Percentiles rank a stretch among this genome's conserved stretches.
Evolutionary conservation across 805 yeast species (phyloP).

Genomic region (Saccharomycopsis selenospora): DNA sequence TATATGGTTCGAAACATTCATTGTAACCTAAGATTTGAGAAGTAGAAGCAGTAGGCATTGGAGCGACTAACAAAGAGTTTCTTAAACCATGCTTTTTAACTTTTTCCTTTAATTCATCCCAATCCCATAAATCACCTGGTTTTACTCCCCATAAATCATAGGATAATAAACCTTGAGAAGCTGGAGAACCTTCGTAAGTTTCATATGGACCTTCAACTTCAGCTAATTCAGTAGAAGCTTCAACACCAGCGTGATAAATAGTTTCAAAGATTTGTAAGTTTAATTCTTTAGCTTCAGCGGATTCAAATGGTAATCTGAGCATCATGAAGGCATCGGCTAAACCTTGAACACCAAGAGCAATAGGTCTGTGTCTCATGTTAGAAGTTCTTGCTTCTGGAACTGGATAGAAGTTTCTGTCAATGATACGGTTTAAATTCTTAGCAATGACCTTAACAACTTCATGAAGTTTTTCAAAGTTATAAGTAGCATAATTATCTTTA

Average conservation of each 20-base stretch:
- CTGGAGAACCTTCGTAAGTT: slow-evolving; percentile 79
- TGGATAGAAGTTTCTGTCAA: slow-evolving; percentile 83
- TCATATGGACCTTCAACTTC: slow-evolving; percentile 59
- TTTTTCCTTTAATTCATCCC: slow-evolving; percentile 62
- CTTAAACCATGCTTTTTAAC: slow-evolving; percentile 64
- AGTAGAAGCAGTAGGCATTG: slow-evolving; percentile 98
- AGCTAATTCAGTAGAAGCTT: slow-evolving; percentile 81
- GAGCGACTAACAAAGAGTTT: slow-evolving; percentile 83
- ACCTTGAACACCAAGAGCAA: slow-evolving; percentile 98
- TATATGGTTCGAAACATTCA: slow-evolving; percentile 94
- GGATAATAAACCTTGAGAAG: slow-evolving; percentile 78
- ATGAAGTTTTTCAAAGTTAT: slow-evolving; percentile 72
- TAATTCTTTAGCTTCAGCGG: slow-evolving; percentile 64
- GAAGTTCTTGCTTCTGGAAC: slow-evolving; percentile 67
- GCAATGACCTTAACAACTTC: slow-evolving; percentile 69
- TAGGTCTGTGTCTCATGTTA: slow-evolving; percentile 80
- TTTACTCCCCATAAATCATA: slow-evolving; percentile 79
- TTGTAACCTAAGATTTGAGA: slow-evolving; percentile 91
- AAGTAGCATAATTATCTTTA: slow-evolving; percentile 40
- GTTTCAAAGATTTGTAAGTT: slow-evolving; percentile 91
- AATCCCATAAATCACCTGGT: slow-evolving; percentile 81
- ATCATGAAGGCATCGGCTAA: slow-evolving; percentile 82
- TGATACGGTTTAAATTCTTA: slow-evolving; percentile 71
- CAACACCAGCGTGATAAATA: slow-evolving; percentile 88
- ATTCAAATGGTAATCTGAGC: slow-evolving; percentile 80